Evolutionary conservation across 2,329 filamentous ascomycete species (phyloP).

Genomic region (Sclerotinia sclerotiorum): DNA sequence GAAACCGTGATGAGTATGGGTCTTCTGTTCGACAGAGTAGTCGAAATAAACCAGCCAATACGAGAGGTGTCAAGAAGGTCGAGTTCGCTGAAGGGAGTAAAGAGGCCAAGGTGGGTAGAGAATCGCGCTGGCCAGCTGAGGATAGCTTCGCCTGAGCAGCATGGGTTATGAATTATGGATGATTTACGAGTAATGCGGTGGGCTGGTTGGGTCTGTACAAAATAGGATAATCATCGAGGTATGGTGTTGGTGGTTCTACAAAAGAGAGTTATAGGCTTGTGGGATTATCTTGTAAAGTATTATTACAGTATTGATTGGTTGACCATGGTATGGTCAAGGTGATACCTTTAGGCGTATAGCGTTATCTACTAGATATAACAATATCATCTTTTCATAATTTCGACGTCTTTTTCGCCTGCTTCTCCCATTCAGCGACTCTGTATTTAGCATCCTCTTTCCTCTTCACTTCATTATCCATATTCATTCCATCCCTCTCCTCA

Average conservation of each 20-base stretch:
- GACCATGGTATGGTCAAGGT: slow-evolving; percentile 4
- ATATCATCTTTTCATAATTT: slow-evolving; percentile 32
- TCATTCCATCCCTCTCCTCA: slow-evolving; percentile 50
- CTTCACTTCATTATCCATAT: slow-evolving; percentile 42
- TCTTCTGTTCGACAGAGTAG: not conserved
- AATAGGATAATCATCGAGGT: slow-evolving; percentile 23
- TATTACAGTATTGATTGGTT: slow-evolving; percentile 20
- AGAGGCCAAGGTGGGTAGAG: not conserved
- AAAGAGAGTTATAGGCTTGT: slow-evolving; percentile 10
- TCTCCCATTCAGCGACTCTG: slow-evolving; percentile 37
- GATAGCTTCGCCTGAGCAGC: slow-evolving; percentile 38
- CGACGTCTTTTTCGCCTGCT: slow-evolving; percentile 30
- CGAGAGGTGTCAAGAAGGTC: slow-evolving; percentile 5
- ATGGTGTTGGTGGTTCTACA: slow-evolving; percentile 20
- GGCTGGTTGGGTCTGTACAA: slow-evolving; percentile 27
- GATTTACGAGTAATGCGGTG: slow-evolving; percentile 26
- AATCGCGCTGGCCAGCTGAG: slow-evolving; percentile 36
- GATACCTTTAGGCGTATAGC: slow-evolving; percentile 17
- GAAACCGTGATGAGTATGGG: not conserved
- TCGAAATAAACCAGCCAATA: not conserved
- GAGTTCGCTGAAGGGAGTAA: slow-evolving; percentile 10
- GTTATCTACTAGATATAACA: slow-evolving; percentile 2
- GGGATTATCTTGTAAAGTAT: slow-evolving; percentile 23
- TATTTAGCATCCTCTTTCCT: slow-evolving; percentile 30
- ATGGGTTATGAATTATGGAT: slow-evolving; percentile 24